Base-by-base conservation (phyloP, 345 rosid genomes). In the Pelargonium nanum region DNA sequence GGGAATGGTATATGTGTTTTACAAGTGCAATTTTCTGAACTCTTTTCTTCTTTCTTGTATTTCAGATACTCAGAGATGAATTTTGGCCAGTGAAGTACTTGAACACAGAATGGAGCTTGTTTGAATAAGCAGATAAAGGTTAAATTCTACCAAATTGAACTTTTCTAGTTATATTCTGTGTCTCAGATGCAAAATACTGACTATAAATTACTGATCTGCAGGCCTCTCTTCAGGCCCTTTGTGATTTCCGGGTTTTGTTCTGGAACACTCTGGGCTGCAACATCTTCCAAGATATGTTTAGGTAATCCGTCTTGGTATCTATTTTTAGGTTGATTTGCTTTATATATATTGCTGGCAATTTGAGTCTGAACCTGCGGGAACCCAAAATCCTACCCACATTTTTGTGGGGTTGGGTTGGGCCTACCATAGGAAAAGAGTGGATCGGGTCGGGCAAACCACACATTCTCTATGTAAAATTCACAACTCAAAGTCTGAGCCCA, bases 21-120 rank as follows among this genome's bases (percentile, higher is more conserved):
- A 40, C 16, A 5, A 48, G 25, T 58, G 9, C 32, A 55, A 6
- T 58, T 7, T 40, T 53, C 23, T 65, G 24, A 23, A 28, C 48
- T 25, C 6, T 50, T 34, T 55, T 7, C 6, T 6, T 55, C 13
- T 55, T 68, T 64, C 10, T 32, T 51, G 19, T 9, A 19, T 17
- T 80, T 76, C 70, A 84, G 90, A 75, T 85, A 83, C 67, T 86
- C 93, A 0, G 85, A 83, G 69, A 87, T 87, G 95, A 84, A 82
- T 66, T 87, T 79, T 79, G 78, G 86, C 78, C 81, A 82, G 83
- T 76, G 80, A 79, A 77, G 72, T 63, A 23, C 79, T 71, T 68
- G 62, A 65, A 60, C 63, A 60, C 63, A 59, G 68, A 57, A 63
- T 58, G 73, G 55, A 72, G 58, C 66, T 24, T 69, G 68, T 68